A percentile compares a stretch with the other conserved stretches of the same genome.
Evolutionary conservation across 2,329 filamentous ascomycete species (phyloP).

Genomic region (Phyllosticta citribraziliensis): DNA sequence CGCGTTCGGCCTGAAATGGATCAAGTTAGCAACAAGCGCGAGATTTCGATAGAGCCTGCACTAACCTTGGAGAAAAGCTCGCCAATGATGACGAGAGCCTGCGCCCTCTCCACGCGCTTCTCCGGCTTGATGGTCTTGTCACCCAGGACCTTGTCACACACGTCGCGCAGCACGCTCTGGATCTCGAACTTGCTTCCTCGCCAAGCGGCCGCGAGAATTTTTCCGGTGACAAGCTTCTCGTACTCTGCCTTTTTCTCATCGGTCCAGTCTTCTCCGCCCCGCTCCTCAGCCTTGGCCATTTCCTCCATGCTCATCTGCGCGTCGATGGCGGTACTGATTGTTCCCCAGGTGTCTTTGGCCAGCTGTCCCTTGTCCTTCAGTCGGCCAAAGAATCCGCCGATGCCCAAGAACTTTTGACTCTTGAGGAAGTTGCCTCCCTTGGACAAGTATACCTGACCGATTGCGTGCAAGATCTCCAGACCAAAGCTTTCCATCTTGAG

Average conservation of each 20-base stretch:
- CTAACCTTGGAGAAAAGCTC: conserved; percentile 80
- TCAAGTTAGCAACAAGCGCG: not conserved
- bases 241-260: conserved; percentile 95
- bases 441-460: conserved; percentile 79
- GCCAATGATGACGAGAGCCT: conserved; percentile 79
- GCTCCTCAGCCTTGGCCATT: conserved; percentile 93
- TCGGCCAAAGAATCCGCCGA: conserved; percentile 86
- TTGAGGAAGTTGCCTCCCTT: conserved; percentile 85
- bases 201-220: conserved; percentile 96
- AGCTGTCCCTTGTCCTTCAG: conserved; percentile 94
- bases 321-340: conserved; percentile 90
- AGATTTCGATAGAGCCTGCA: conserved; percentile 8
- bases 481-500: conserved; percentile 99
- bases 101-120: conserved; percentile 84
- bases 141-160: conserved; percentile 80
- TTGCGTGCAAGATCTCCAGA: conserved; percentile 89
- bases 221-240: conserved; percentile 89
- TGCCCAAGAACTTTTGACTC: conserved; percentile 92
- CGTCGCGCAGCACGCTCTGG: conserved; percentile 86
- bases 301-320: conserved; percentile 98
- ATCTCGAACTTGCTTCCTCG: conserved; percentile 96
- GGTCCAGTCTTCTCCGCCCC: conserved; percentile 94
- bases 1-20: conserved; percentile 60
- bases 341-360: conserved; percentile 98
- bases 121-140: conserved; percentile 66